Evolutionary conservation across 1,139 yeast species (phyloP), one percentile per base, ranked within the genome.

Genomic region (Lodderomyces parapsilosis): DNA sequence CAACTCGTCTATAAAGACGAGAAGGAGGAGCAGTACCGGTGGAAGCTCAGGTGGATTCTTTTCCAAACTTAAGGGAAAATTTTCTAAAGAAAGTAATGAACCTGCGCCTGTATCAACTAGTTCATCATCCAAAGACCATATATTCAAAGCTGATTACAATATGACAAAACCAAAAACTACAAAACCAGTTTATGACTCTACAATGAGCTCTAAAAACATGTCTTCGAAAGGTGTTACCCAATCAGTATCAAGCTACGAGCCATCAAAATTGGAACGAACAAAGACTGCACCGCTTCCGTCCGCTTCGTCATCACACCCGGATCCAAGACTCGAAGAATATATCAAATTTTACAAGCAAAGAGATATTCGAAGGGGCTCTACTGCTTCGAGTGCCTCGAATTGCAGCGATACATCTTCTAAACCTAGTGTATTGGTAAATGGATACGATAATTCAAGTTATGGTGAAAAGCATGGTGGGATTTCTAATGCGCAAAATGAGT

Each of bases 291-390:
- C 62, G 9, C 33, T 30, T 30, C 44, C 43, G 4, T 39, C 43
- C 32, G 31, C 50, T 11, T 42, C 40, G 6, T 47, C 43, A 20
- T 20, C 23, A 7, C 19, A 49, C 3, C 28, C 53, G 5, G 87
- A 83, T 52, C 83, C 85, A 1, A 70, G 79, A 49, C 57, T 84
- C 32, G 78, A 78, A 33, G 81, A 79, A 42, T 84, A 82, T 53
- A 65, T 84, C 44, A 67, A 69, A 40, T 76, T 74, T 52, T 80
- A 76, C 53, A 66, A 68, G 44, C 74, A 70, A 46, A 68, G 57
- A 46, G 70, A 51, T 51, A 53, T 53, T 4, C 48, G 56, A 8
- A 53, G 53, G 39, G 48, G 58, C 14, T 57, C 64, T 3, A 43
- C 51, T 6, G 42, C 46, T 3, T 46, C 54, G 11, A 30, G 31